Evolutionary conservation across 306 rosid genomes (phyloP), one percentile per base, ranked within the genome.

Genomic region (Quercus alba): DNA sequence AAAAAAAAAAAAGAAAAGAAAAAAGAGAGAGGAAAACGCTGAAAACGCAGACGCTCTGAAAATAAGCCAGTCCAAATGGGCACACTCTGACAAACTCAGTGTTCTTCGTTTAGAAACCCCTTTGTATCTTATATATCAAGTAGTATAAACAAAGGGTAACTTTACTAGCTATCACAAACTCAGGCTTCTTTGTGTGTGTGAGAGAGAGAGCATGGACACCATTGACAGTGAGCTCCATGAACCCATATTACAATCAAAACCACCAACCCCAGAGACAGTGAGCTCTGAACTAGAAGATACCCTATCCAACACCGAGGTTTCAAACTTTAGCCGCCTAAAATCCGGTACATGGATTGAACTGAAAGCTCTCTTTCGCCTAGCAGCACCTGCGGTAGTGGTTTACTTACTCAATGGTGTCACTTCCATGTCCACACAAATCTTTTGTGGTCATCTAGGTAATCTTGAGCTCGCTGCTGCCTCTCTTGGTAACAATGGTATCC

Each of bases 401-500:
- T 86, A 89, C 87, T 54, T 89, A 72, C 79, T 89, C 74, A 89
- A 86, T 87, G 84, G 81, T 23, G 68, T 87, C 59, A 70, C 71
- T 4, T 81, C 90, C 83, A 73, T 86, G 86, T 86, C 92, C 83
- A 86, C 86, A n/a, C 92, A 83, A 79, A 81, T 85, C 78, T 78
- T 73, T 64, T 82, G 86, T 46, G 92, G 92, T 69, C 92, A 86
- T 70, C 92, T 89, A 33, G 92, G 92, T 67, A 89, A 89, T 44
- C 92, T 86, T 51, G 6, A 86, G 78, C 89, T 84, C 4, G 92
- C 92, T 2, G 90, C 89, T 10, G 75, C 86, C 8, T 84, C 82
- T 51, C 92, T 89, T 18, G 92, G 92, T 71, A 89, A 86, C 83
- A 80, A 46, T 5, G 92, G 92, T 68, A 86, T 89, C 81, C 92